phyloP scores from a whole-genome alignment of 805 yeast genomes.

The Candida awuae region DNA sequence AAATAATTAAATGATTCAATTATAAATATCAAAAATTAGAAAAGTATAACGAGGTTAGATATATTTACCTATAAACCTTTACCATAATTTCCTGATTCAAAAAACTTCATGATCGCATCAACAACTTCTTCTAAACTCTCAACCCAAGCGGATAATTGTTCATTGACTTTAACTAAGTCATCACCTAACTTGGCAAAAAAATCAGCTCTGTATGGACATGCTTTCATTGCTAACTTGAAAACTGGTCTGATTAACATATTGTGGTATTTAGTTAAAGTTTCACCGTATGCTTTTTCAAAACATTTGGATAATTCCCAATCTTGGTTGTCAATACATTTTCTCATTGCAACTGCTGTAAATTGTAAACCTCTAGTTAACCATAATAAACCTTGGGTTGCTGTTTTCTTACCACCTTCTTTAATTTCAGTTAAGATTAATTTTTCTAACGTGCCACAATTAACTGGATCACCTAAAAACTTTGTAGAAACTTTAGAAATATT shows the following conservation, averaged over 20 bases:
- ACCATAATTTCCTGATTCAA: constrained; percentile 75
- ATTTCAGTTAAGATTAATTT: constrained; percentile 69
- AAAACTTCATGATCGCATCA: constrained; percentile 62
- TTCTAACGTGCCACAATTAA: constrained; percentile 59
- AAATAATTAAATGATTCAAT: neutral
- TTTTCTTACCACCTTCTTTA: constrained; percentile 49
- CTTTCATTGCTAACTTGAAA: constrained; percentile 90
- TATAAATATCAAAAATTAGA: too few species aligned
- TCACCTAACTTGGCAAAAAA: constrained; percentile 76
- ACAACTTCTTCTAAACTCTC: constrained; percentile 70
- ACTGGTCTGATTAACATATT: constrained; percentile 76
- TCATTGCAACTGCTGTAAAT: constrained; percentile 85
- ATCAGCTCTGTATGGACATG: constrained; percentile 85
- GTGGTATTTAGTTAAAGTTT: constrained; percentile 76
- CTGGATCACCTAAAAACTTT: constrained; percentile 59
- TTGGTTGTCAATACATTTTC: constrained; percentile 64
- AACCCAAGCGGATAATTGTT: constrained; percentile 67
- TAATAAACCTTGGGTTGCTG: constrained; percentile 83
- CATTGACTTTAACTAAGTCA: constrained; percentile 57
- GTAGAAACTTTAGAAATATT: constrained; percentile 70
- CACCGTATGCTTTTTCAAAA: constrained; percentile 76
- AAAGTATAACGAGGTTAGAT: too few species aligned
- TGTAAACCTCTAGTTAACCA: constrained; percentile 84
- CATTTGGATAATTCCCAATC: constrained; percentile 61
- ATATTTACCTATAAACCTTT: constrained; percentile 57